Percentiles rank a stretch among this genome's conserved stretches.
These are phyloP conservation scores for Rhododendron williamsianum DNA, from an alignment of 148 eudicot species.

Conservation along the genomic window DNA sequence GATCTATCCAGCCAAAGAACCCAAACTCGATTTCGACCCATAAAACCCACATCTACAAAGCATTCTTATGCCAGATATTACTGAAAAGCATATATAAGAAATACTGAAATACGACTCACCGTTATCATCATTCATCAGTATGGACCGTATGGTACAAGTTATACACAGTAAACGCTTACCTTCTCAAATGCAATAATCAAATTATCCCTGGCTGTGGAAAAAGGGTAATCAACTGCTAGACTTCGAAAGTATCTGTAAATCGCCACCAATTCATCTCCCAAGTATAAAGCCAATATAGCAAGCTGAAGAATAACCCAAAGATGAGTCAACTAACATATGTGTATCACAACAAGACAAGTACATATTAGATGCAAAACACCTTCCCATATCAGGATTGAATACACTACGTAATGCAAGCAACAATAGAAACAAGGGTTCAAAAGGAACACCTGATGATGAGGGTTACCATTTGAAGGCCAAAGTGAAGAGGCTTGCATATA, in stretches of 20 bases:
- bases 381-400: neutral
- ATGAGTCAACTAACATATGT: neutral
- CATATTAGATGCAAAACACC: neutral
- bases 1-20: neutral
- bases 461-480: conserved; percentile 90
- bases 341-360: neutral
- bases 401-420: neutral
- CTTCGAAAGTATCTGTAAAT: conserved; percentile 90
- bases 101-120: neutral
- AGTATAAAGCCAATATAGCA: conserved; percentile 87
- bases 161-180: conserved; percentile 30
- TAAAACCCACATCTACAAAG: neutral
- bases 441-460: conserved; percentile 93
- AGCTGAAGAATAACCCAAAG: conserved; percentile 44
- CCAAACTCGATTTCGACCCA: neutral
- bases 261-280: conserved; percentile 69
- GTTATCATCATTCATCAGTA: neutral
- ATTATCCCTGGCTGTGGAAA: conserved; percentile 88
- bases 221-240: conserved; percentile 86
- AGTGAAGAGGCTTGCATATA: conserved; percentile 85
- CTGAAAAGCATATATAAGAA: neutral
- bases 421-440: neutral
- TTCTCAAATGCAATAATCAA: conserved; percentile 94
- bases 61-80: neutral
- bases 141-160: neutral